Evolutionary conservation across 2,329 filamentous ascomycete species (phyloP).

Genomic region (Colletotrichum australisinense): DNA sequence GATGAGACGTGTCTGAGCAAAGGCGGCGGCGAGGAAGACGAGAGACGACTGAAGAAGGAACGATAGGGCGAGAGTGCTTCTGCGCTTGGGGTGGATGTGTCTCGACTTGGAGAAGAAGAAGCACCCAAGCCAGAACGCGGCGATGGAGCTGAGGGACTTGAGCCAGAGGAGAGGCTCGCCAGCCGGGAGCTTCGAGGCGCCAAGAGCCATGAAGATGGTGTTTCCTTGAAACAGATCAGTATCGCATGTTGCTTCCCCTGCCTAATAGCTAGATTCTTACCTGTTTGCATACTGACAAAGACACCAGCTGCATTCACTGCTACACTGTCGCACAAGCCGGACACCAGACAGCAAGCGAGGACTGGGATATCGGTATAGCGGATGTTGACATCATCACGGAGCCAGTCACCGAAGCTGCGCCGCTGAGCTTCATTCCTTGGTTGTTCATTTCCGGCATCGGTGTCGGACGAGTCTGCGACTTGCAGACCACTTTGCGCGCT

Average conservation of each 20-base stretch:
- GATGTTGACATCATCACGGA: conserved; percentile 35
- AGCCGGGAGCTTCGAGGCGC: conserved; percentile 62
- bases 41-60: conserved; percentile 64
- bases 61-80: conserved; percentile 56
- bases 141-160: conserved; percentile 64
- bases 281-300: conserved; percentile 55
- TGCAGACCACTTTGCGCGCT: conserved; percentile 20
- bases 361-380: conserved; percentile 48
- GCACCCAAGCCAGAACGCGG: conserved; percentile 64
- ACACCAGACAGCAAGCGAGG: conserved; percentile 52
- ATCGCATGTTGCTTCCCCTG: neutral
- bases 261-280: neutral
- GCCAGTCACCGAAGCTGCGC: conserved; percentile 30
- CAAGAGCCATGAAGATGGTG: conserved; percentile 72
- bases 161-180: conserved; percentile 64
- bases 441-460: conserved; percentile 13
- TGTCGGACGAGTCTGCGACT: conserved; percentile 29
- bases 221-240: conserved; percentile 55
- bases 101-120: conserved; percentile 55
- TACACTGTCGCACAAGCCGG: conserved; percentile 53
- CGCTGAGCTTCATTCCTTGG: neutral
- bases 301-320: conserved; percentile 52
- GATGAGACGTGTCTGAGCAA: conserved; percentile 59
- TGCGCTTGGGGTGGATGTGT: conserved; percentile 48
- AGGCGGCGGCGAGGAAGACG: conserved; percentile 63